Conservation (phyloP, 352 stramenopile species). For the Globisporangium heterothallicum region DNA sequence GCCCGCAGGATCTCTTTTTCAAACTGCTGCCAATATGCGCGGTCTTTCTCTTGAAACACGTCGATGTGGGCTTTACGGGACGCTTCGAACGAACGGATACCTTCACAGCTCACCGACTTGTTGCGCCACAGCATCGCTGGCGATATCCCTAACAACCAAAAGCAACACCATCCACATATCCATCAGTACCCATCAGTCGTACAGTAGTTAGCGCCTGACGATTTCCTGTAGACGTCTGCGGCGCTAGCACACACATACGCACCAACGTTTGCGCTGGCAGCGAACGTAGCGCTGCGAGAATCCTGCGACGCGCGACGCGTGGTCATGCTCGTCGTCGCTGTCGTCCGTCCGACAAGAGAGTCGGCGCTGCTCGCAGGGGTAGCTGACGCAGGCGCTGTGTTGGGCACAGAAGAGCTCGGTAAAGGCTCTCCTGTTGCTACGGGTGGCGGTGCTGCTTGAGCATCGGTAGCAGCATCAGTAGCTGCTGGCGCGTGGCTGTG, state of each 20-base stretch:
- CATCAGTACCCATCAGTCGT: no score
- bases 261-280: not conserved
- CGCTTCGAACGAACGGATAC: conserved; percentile 60
- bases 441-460: no score
- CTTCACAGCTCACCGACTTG: conserved; percentile 51
- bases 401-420: no score
- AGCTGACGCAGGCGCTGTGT: not conserved
- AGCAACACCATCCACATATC: not conserved
- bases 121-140: conserved; percentile 47
- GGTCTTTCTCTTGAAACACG: conserved; percentile 56
- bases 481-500: no score
- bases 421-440: no score
- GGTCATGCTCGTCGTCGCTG: not conserved
- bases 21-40: conserved; percentile 74
- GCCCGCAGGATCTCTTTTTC: conserved; percentile 63
- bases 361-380: no score
- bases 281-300: conserved; percentile 1
- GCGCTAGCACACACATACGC: not conserved
- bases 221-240: no score
- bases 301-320: not conserved
- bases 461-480: no score
- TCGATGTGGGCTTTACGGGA: conserved; percentile 67
- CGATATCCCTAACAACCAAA: conserved; percentile 14
- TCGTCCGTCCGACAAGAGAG: not conserved
- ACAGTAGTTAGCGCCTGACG: no score